A percentile compares a stretch with the other conserved stretches of the same genome.
These are phyloP conservation scores for Cryptococcus floricola DNA, from an alignment of 1,284 basidiomycete species.

Conservation along the genomic window DNA sequence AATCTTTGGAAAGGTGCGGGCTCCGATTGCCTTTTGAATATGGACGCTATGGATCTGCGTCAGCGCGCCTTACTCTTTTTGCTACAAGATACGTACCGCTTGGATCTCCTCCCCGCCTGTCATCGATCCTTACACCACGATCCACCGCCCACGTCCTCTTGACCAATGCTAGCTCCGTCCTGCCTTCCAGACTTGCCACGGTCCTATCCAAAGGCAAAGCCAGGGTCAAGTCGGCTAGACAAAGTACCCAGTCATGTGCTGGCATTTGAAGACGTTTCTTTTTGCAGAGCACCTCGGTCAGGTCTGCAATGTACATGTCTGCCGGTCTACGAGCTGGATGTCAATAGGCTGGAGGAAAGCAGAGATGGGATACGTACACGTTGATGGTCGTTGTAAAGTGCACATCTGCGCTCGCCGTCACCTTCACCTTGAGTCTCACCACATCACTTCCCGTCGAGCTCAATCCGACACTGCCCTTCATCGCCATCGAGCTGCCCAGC, in stretches of 20 bases:
- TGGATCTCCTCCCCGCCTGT: slow-evolving; percentile 64
- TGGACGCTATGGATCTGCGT: slow-evolving; percentile 61
- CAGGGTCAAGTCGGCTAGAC: slow-evolving; percentile 72
- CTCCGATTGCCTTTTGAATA: slow-evolving; percentile 80
- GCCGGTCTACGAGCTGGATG: slow-evolving; percentile 58
- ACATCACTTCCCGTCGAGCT: slow-evolving; percentile 30
- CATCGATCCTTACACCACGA: slow-evolving; percentile 54
- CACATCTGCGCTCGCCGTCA: slow-evolving; percentile 72
- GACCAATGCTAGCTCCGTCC: slow-evolving; percentile 77
- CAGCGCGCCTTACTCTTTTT: neutral
- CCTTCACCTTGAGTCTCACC: slow-evolving; percentile 71
- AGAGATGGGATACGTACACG: slow-evolving; percentile 58
- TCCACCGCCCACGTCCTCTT: slow-evolving; percentile 70
- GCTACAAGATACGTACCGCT: slow-evolving; percentile 60
- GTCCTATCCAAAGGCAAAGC: slow-evolving; percentile 92
- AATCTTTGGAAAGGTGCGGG: slow-evolving; percentile 55
- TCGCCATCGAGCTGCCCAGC: slow-evolving; percentile 6
- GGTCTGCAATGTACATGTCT: slow-evolving; percentile 97
- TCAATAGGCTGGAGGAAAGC: neutral
- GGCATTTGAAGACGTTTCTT: slow-evolving; percentile 65
- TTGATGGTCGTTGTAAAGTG: slow-evolving; percentile 81
- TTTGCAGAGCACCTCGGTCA: slow-evolving; percentile 77
- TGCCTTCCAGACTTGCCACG: slow-evolving; percentile 84
- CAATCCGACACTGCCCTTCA: slow-evolving; percentile 30
- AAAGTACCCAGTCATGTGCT: slow-evolving; percentile 76